Percentiles rank a stretch among this genome's conserved stretches.
These are phyloP conservation scores for Alternaria sp. DNA, from an alignment of 2,329 filamentous ascomycete species.

Conservation along the genomic window DNA sequence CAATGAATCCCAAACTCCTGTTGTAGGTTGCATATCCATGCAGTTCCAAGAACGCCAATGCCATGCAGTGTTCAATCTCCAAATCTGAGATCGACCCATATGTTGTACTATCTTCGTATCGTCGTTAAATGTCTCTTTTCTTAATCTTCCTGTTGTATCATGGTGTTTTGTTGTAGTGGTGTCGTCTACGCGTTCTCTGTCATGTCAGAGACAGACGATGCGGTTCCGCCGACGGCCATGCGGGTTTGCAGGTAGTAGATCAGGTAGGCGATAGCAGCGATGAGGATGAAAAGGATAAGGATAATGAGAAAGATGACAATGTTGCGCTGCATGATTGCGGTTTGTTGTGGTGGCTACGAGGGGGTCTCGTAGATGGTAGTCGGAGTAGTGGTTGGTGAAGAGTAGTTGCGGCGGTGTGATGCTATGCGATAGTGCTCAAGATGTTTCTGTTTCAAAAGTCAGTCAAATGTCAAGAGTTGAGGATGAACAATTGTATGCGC, in stretches of 20 bases:
- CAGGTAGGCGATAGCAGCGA: conserved; percentile 58
- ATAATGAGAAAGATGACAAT: conserved; percentile 63
- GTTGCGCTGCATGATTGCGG: conserved; percentile 58
- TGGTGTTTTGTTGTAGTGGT: background rate
- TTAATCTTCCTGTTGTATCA: background rate
- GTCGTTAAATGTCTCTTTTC: background rate
- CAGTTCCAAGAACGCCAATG: conserved; percentile 6
- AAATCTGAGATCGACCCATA: background rate
- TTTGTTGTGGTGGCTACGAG: background rate
- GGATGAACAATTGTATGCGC: background rate
- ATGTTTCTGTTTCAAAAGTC: background rate
- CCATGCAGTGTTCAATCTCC: conserved; percentile 4
- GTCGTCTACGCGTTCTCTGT: conserved; percentile 23
- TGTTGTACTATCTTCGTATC: background rate
- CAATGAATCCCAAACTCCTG: background rate
- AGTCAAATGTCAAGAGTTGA: background rate
- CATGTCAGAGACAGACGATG: conserved; percentile 43
- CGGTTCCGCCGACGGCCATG: conserved; percentile 49
- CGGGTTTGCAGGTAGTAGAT: conserved; percentile 60
- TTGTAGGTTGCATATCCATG: conserved; percentile 4
- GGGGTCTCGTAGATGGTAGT: background rate
- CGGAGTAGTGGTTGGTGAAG: background rate
- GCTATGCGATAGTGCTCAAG: background rate
- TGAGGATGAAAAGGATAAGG: conserved; percentile 61
- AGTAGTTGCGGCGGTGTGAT: background rate